Conservation (phyloP, 352 stramenopile genomes). For the Pythium dissotocum region DNA sequence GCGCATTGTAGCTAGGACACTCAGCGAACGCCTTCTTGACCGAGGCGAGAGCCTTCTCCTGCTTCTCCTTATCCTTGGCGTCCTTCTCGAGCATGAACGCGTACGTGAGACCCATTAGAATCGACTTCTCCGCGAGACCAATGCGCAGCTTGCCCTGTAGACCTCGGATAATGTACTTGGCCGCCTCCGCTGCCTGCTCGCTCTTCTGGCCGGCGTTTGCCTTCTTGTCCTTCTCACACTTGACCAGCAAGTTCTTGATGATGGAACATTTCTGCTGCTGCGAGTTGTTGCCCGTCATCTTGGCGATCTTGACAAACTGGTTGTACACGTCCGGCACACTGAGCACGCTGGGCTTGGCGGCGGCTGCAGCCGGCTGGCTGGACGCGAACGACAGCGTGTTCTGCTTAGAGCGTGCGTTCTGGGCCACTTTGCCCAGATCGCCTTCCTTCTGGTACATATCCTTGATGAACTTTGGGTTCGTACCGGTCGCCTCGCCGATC, state of each 20-base stretch:
- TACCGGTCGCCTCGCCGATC: slow-evolving; percentile 93
- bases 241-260: slow-evolving; percentile 97
- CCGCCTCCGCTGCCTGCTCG: slow-evolving; percentile 73
- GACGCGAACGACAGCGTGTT: slow-evolving; percentile 85
- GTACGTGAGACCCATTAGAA: slow-evolving; percentile 97
- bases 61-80: slow-evolving; percentile 78
- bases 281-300: slow-evolving; percentile 94
- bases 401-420: slow-evolving; percentile 93
- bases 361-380: slow-evolving; percentile 38
- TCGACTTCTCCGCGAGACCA: slow-evolving; percentile 96
- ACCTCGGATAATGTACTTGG: slow-evolving; percentile 99
- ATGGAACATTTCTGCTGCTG: slow-evolving; percentile 97
- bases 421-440: slow-evolving; percentile 97
- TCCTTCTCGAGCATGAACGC: slow-evolving; percentile 91
- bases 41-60: slow-evolving; percentile 88
- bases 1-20: slow-evolving; percentile 94
- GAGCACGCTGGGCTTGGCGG: slow-evolving; percentile 87
- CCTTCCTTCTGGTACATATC: slow-evolving; percentile 95
- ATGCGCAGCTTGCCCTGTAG: slow-evolving; percentile 99
- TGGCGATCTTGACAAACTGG: slow-evolving; percentile 93
- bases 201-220: slow-evolving; percentile 35
- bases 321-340: slow-evolving; percentile 87
- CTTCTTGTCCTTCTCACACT: slow-evolving; percentile 85
- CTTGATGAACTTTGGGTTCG: slow-evolving; percentile 92
- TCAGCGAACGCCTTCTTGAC: slow-evolving; percentile 99